Base-by-base conservation (phyloP, 2,329 filamentous ascomycete species). In the Fusarium nodosum region DNA sequence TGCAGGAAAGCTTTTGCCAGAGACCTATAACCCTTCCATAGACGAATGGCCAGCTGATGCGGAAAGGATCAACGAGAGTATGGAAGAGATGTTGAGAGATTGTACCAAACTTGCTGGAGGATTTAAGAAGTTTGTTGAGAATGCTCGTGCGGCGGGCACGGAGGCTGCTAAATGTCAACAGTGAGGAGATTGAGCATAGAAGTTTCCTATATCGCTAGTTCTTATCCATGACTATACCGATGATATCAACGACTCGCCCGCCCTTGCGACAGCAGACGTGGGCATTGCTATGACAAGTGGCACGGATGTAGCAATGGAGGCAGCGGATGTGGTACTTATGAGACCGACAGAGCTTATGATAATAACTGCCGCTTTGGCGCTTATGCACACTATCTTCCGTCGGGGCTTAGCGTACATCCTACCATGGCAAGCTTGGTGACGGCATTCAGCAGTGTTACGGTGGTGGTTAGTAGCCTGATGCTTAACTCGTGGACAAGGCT, bases 111-210 rank as follows among this genome's bases (percentile, higher is more conserved):
- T 66, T 0, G 41, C 62, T 1, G 64, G 63, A 3, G 41, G 45
- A 2, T 66, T 66, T 1, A 66, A 48, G 12, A 24, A 48, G 12
- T 53, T 66, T 39, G 64, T 48, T 12, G 51, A 66, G 11, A 66
- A 36, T 45, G 64, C 62, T 0, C 50, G 20, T 7, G 42, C 47
- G 6, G 59, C 61, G 3, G 33, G 10, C 2, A 46, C 46, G 28
- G 28, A 3, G 10, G 39, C 16, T 12, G 7, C 10, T 1, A 57
- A 33, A 4, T 15, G 28, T 12, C 44, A 41, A 4, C 12, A 50
- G 12, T 55, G 12, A 20, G 7, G 8, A 12, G 3, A 3, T 18
- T 26, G 15, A 26, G 15, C 9, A 2, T 12, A 5, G 22, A 26
- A 12, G 9, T 44, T 6, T 18, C 5, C 4, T n/a, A 12, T 1